Conservation (phyloP, 495 filamentous ascomycete genomes). For the Astrothelium subdiscretum region DNA sequence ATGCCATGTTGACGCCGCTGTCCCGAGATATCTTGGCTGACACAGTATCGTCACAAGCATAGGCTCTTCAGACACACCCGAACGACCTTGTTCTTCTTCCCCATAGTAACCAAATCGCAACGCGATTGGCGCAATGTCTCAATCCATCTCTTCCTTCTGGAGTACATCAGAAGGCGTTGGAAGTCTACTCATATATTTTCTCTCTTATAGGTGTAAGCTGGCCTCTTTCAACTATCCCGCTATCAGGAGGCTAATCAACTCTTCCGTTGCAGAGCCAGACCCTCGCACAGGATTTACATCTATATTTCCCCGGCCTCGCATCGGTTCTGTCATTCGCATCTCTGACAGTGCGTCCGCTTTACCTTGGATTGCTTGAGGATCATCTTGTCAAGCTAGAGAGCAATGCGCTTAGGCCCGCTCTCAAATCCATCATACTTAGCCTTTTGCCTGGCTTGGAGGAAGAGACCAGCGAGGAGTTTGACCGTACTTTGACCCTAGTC, state of each 20-base stretch:
- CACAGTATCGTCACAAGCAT: constrained; percentile 5
- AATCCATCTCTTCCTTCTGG: constrained; percentile 88
- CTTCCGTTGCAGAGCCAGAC: constrained; percentile 44
- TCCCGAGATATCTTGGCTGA: constrained; percentile 1
- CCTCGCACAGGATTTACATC: constrained; percentile 64
- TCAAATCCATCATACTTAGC: constrained; percentile 78
- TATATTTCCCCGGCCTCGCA: constrained; percentile 83
- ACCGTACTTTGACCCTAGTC: constrained; percentile 66
- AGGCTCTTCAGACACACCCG: constrained; percentile 85
- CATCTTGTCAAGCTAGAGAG: constrained; percentile 62
- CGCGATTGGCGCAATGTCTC: constrained; percentile 86
- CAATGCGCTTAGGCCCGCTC: constrained; percentile 62
- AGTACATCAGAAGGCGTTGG: constrained; percentile 95
- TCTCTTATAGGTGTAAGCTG: constrained; percentile 47
- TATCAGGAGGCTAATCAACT: constrained; percentile 1
- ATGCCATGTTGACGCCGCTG: not conserved
- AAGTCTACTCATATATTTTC: constrained; percentile 88
- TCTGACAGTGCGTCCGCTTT: constrained; percentile 70
- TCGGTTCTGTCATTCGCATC: constrained; percentile 88
- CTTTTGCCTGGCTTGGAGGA: constrained; percentile 88
- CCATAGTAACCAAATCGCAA: constrained; percentile 72
- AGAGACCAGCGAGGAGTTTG: constrained; percentile 93
- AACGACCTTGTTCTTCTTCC: constrained; percentile 60
- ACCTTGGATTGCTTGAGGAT: constrained; percentile 71
- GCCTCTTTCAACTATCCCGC: constrained; percentile 25